Evolutionary conservation across 805 yeast species (phyloP).

Genomic region (Brettanomyces naardenensis): DNA sequence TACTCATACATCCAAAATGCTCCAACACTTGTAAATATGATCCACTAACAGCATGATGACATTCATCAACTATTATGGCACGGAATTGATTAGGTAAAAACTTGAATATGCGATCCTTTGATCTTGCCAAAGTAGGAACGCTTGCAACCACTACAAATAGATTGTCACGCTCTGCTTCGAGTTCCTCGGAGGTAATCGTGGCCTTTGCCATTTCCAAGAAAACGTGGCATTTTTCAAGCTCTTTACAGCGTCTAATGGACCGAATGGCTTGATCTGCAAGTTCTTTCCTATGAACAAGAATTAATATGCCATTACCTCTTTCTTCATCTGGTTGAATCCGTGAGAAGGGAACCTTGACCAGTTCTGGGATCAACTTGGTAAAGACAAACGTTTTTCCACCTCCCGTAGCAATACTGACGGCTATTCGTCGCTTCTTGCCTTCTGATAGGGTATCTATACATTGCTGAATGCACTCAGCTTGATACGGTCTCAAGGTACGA

Average conservation of each 20-base stretch:
- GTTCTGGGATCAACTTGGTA: conserved; percentile 42
- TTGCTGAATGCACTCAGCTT: conserved; percentile 55
- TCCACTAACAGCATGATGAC: conserved; percentile 80
- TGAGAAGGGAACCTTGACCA: conserved; percentile 17
- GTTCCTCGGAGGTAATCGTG: conserved; percentile 33
- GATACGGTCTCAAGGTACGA: conserved; percentile 37
- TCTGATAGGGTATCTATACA: conserved; percentile 39
- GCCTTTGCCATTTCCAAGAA: conserved; percentile 58
- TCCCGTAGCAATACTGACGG: conserved; percentile 86
- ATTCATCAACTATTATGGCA: conserved; percentile 79
- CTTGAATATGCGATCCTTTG: conserved; percentile 33
- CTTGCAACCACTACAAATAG: conserved; percentile 60
- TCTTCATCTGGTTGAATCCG: conserved; percentile 23
- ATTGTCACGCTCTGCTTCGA: conserved; percentile 1
- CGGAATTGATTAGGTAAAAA: conserved; percentile 58
- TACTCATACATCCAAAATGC: conserved; percentile 44
- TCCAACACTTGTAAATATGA: conserved; percentile 53
- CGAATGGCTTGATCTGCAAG: conserved; percentile 61
- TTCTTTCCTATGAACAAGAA: conserved; percentile 79
- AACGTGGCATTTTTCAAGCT: conserved; percentile 9
- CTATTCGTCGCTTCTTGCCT: conserved; percentile 42
- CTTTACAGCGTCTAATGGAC: conserved; percentile 35
- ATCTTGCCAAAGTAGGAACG: conserved; percentile 52
- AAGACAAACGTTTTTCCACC: conserved; percentile 90
- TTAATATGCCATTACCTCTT: conserved; percentile 30